Evolutionary conservation across 2,329 filamentous ascomycete genomes (phyloP), one percentile per base, ranked within the genome.

Genomic region (Fusarium keratoplasticum): DNA sequence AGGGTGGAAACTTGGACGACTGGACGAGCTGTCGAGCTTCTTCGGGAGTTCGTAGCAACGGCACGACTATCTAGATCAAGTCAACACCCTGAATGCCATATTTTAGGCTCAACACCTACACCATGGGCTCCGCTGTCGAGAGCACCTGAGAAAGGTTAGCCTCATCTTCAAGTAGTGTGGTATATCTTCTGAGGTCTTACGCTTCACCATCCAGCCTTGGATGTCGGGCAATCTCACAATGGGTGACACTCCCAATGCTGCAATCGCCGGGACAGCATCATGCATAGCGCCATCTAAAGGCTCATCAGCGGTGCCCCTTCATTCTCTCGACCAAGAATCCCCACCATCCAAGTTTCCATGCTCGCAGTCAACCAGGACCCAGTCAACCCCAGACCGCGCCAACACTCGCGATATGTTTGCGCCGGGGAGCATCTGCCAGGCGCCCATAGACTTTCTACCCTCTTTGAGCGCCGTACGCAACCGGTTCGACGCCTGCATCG

Each of bases 361-460:
- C 75, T 88, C 88, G 65, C 86, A 87, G 71, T 88, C 88, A 60
- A 89, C 88, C 80, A 92, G 84, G 11, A 94, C 88, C 87, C 91
- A 93, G 78, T 93, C 91, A 2, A 91, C 86, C 1, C 90, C 91
- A 2, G 87, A 82, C 64, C 89, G 84, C 2, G 92, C 91, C 57
- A 94, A 83, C 20, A 87, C 81, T 62, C 90, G 86, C 6, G 90
- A 89, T 14, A 91, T 82, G 70, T 91, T 91, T 52, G 86, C 84
- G 0, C 89, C 89, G 0, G 90, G 90, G 63, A 92, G 81, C 85
- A 90, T 90, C 82, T 92, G 90, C 90, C 89, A 92, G 62, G 88
- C 84, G 5, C 90, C 90, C 74, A 90, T 84, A 58, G 88, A 86
- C 7, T 87, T 82, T 27, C 82, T 84, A 61, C 84, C 85, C 70